Conservation (phyloP, 306 rosid species). For the Corylus avellana region DNA sequence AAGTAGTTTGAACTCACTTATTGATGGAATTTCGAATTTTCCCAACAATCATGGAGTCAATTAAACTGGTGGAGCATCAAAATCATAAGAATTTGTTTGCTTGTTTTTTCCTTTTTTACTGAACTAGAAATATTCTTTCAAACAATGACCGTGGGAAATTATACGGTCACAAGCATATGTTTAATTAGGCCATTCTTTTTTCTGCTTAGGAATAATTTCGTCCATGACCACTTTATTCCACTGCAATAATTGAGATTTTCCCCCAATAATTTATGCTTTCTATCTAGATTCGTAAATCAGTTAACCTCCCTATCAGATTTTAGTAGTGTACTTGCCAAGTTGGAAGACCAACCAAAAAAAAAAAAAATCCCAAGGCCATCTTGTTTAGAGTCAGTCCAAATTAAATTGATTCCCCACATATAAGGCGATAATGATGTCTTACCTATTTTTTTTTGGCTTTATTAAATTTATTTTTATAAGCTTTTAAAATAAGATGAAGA, state of each 20-base stretch:
- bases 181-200: too few relatives aligned
- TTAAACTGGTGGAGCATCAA: background rate
- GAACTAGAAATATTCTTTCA: background rate
- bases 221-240: background rate
- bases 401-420: background rate
- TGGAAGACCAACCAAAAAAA: background rate
- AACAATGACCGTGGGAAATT: background rate
- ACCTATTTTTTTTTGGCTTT: slow-evolving; percentile 14
- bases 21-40: background rate
- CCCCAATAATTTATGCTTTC: too few relatives aligned
- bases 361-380: background rate
- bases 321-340: background rate
- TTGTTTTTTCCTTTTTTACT: background rate
- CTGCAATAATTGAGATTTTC: background rate
- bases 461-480: background rate
- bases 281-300: too few relatives aligned
- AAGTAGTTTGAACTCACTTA: slow-evolving; percentile 10
- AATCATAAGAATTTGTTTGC: background rate
- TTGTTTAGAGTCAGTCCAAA: background rate
- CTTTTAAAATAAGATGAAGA: background rate
- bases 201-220: too few relatives aligned
- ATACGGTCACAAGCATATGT: too few relatives aligned
- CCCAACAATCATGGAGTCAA: background rate
- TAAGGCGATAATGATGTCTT: slow-evolving; percentile 17
- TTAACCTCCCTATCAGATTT: too few relatives aligned